phyloP scores from a whole-genome alignment of 495 filamentous ascomycete genomes.

The Trichoderma virens region DNA sequence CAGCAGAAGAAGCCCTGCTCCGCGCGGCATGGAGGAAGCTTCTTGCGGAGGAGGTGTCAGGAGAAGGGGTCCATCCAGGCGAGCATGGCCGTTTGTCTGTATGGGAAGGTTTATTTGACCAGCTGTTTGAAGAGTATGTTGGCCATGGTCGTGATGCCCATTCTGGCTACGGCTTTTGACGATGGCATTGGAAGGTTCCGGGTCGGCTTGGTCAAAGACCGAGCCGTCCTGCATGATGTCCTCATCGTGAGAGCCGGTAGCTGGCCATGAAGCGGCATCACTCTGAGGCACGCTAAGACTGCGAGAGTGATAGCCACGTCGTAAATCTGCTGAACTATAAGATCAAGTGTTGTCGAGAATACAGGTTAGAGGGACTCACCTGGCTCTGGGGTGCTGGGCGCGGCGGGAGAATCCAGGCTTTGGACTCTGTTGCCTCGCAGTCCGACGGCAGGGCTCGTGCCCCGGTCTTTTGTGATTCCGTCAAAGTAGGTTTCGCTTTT shows the following conservation, averaged over 20 bases:
- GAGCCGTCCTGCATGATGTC: constrained; percentile 28
- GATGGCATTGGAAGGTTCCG: background rate
- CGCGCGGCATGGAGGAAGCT: constrained; percentile 27
- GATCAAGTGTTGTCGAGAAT: constrained; percentile 1
- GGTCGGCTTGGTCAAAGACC: constrained; percentile 16
- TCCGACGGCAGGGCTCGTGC: constrained; percentile 30
- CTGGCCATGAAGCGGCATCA: constrained; percentile 14
- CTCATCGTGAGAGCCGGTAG: constrained; percentile 27
- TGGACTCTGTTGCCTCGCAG: constrained; percentile 42
- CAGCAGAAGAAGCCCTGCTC: constrained; percentile 24
- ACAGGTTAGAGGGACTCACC: constrained; percentile 22
- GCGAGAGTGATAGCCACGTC: constrained; percentile 20
- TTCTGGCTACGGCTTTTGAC: background rate
- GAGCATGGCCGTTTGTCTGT: constrained; percentile 1
- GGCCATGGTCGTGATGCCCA: constrained; percentile 11
- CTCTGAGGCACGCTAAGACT: constrained; percentile 17
- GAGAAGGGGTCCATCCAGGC: background rate
- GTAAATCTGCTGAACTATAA: constrained; percentile 23
- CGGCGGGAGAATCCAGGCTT: constrained; percentile 48
- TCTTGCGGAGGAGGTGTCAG: constrained; percentile 14
- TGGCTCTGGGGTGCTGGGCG: constrained; percentile 35
- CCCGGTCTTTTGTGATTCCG: constrained; percentile 24
- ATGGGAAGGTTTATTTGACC: constrained; percentile 9
- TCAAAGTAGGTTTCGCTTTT: constrained; percentile 51
- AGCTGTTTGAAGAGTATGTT: constrained; percentile 15